These are phyloP conservation scores for Eucalyptus grandis DNA, from an alignment of 345 rosid species.

Conservation along the genomic window DNA sequence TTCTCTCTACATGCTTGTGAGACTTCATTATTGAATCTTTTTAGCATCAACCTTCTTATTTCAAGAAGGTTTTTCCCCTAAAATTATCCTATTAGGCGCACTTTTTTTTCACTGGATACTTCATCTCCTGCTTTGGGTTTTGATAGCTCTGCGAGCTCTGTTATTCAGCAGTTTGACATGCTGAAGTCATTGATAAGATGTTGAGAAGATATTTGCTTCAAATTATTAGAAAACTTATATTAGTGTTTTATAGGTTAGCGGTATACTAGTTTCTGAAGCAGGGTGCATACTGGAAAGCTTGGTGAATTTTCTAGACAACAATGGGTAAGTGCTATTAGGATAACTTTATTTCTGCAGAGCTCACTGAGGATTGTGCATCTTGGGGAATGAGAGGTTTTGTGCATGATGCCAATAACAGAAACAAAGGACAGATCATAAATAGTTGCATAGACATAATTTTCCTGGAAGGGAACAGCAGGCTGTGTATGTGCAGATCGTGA, in stretches of 20 bases:
- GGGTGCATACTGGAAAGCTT: conserved; percentile 96
- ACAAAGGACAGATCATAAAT: background rate
- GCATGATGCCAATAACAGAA: background rate
- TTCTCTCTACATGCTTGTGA: background rate
- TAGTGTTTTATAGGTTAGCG: conserved; percentile 54
- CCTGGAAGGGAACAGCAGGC: background rate
- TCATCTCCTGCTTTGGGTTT: background rate
- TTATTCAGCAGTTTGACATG: background rate
- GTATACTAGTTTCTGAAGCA: conserved; percentile 90
- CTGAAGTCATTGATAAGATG: background rate
- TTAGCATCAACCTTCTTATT: background rate
- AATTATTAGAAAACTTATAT: background rate
- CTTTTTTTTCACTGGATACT: background rate
- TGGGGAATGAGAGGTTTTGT: background rate
- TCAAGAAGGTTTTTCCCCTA: background rate
- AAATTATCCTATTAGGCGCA: background rate
- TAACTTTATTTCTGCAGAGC: background rate
- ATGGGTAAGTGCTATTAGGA: conserved; percentile 38
- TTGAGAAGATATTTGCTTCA: background rate
- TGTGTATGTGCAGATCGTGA: background rate
- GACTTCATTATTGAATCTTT: background rate
- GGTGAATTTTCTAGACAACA: conserved; percentile 57
- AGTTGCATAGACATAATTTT: background rate
- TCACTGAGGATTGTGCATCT: background rate
- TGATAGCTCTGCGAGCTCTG: background rate